A percentile compares a stretch with the other conserved stretches of the same genome.
These are phyloP conservation scores for Phytophthora multivora DNA, from an alignment of 352 stramenopile species.

Conservation along the genomic window DNA sequence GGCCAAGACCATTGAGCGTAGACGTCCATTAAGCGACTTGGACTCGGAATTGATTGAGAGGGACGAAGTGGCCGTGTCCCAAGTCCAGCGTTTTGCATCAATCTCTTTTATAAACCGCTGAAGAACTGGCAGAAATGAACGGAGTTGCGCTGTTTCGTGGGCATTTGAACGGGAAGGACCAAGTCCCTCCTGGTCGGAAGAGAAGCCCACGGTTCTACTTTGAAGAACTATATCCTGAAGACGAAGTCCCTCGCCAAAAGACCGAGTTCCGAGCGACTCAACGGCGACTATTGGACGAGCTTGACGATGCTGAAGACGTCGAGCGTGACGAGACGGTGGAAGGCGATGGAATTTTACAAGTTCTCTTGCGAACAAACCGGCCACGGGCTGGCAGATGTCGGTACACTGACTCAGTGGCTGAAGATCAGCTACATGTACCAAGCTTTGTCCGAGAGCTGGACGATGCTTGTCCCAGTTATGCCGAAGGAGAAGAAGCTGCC, in stretches of 20 bases:
- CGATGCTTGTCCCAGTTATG: neutral
- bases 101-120: neutral
- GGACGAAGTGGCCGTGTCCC: constrained; percentile 5
- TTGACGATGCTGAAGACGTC: constrained; percentile 1
- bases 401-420: neutral
- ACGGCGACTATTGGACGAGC: neutral
- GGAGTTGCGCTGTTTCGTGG: neutral
- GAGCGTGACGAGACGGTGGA: constrained; percentile 15
- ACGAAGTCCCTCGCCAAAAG: neutral
- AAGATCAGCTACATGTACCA: neutral
- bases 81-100: constrained; percentile 1
- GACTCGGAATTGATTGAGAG: constrained; percentile 21
- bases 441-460: neutral
- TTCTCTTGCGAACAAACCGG: constrained; percentile 8
- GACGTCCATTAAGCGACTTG: constrained; percentile 11
- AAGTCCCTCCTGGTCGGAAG: neutral
- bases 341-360: constrained; percentile 16
- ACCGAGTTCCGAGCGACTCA: neutral
- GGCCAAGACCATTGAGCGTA: neutral
- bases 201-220: constrained; percentile 2
- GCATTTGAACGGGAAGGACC: neutral
- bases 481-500: no score
- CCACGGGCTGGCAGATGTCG: neutral
- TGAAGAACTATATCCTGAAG: neutral
- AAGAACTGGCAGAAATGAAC: neutral